Conservation (phyloP, 305 asterid genomes). For the Solanum hybrid region DNA sequence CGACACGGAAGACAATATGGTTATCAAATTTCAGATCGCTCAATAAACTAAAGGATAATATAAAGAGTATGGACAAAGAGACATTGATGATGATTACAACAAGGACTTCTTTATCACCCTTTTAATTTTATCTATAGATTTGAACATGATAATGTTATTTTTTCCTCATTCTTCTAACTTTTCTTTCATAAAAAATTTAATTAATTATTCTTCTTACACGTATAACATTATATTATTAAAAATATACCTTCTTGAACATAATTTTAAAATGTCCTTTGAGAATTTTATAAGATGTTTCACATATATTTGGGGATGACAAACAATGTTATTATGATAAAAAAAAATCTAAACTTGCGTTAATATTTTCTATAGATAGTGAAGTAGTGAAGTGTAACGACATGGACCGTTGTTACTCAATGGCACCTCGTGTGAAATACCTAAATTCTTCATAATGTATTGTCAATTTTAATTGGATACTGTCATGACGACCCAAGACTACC, state of each 20-base stretch:
- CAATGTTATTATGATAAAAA: background rate
- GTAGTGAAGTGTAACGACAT: background rate
- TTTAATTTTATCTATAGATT: background rate
- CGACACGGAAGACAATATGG: too few species aligned
- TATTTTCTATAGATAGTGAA: background rate
- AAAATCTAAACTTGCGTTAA: background rate
- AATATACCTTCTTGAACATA: background rate
- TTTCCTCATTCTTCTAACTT: background rate
- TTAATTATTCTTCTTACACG: background rate
- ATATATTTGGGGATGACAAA: background rate
- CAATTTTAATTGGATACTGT: background rate
- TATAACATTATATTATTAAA: background rate
- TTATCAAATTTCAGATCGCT: too few species aligned
- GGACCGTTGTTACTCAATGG: background rate
- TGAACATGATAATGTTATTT: background rate
- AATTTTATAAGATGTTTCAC: background rate
- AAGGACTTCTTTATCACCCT: background rate
- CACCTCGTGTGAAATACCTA: background rate
- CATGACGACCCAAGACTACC: background rate
- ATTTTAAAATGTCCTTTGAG: background rate
- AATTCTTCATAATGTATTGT: background rate
- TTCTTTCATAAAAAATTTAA: background rate
- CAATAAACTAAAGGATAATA: too few species aligned
- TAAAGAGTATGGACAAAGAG: too few species aligned
- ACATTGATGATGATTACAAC: too few species aligned